Base-by-base conservation (phyloP, 1,139 yeast species). In the Hansenula lynferdii region DNA sequence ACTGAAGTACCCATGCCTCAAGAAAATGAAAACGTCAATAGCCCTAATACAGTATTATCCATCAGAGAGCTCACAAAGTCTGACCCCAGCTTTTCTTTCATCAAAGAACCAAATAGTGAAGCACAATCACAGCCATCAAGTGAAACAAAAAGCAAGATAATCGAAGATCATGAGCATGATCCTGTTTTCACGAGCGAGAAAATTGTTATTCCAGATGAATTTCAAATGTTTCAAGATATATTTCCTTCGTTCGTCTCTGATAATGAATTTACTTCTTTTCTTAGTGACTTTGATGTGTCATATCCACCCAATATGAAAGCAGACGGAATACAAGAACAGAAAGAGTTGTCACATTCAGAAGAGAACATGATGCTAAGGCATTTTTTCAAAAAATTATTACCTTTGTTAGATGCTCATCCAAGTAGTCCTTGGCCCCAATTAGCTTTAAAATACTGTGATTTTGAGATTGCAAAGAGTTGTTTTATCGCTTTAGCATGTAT, bases 401-500 rank as follows among this genome's bases (percentile, higher is more conserved):
- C 76, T 1, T 50, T 75, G 28, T 50, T 75, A 18, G 80, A 75
- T 54, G 77, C 77, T 0, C 79, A 73, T 50, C 80, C 80, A 1
- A 70, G 70, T 34, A 64, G 77, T 0, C 80, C 80, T 3, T 73
- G 79, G 79, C 80, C 80, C 0, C 75, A 73, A 41, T 53, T 75
- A 37, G 77, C 78, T 23, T 57, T 75, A 42, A 67, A 70, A 38
- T 73, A 75, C 48, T 75, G 80, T 45, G 77, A 75, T 48, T 69
- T 72, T 47, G 76, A 73, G 46, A 64, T 74, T 31, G 80, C 80
- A 1, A 61, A 76, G 42, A 69, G 76, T 43, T 74, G 80, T 44
- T 74, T 75, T 43, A 64, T 75, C 20, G 71, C 78, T 2, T 51
- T 75, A 17, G 71, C 77, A 7, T 72, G 78, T 36, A 72, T 74